A percentile compares a stretch with the other conserved stretches of the same genome.
These are phyloP conservation scores for Sherardia arvensis DNA, from an alignment of 257 asterid genomes.

Conservation along the genomic window DNA sequence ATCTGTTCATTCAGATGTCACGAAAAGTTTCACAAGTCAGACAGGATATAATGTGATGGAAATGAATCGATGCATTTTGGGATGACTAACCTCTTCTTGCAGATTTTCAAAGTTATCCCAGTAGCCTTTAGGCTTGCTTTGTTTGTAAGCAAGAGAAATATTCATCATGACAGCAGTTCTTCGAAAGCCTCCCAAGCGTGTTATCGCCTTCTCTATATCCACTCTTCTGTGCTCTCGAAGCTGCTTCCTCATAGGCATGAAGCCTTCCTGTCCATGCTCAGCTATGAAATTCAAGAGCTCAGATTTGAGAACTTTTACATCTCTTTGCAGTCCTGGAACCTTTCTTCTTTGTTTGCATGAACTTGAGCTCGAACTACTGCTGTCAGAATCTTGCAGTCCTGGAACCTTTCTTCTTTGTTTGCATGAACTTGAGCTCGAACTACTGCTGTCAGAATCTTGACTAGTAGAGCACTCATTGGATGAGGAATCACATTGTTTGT, in stretches of 20 bases:
- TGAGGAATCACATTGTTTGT: slow-evolving; percentile 20
- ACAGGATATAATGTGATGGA: not conserved
- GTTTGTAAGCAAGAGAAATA: slow-evolving; percentile 90
- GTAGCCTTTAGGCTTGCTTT: slow-evolving; percentile 89
- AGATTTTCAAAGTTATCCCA: too few species aligned
- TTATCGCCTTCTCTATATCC: slow-evolving; percentile 88
- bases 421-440: slow-evolving; percentile 32
- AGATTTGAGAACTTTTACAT: slow-evolving; percentile 65
- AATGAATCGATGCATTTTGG: not conserved
- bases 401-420: too few species aligned
- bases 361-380: too few species aligned
- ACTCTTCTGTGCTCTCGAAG: slow-evolving; percentile 61
- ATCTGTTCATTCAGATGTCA: slow-evolving; percentile 35
- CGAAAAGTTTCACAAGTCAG: not conserved
- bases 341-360: too few species aligned
- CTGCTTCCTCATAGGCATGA: slow-evolving; percentile 97
- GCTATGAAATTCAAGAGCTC: slow-evolving; percentile 75
- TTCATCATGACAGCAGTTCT: slow-evolving; percentile 63
- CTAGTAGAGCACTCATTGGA: slow-evolving; percentile 15
- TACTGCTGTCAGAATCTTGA: slow-evolving; percentile 22
- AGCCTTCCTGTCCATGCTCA: slow-evolving; percentile 92
- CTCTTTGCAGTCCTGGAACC: slow-evolving; percentile 85
- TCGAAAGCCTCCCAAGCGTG: slow-evolving; percentile 91
- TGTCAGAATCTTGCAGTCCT: too few species aligned
- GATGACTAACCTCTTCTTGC: too few species aligned